These are phyloP conservation scores for Chaetomiaceae sp. DNA, from an alignment of 2,329 filamentous ascomycete species.

Conservation along the genomic window DNA sequence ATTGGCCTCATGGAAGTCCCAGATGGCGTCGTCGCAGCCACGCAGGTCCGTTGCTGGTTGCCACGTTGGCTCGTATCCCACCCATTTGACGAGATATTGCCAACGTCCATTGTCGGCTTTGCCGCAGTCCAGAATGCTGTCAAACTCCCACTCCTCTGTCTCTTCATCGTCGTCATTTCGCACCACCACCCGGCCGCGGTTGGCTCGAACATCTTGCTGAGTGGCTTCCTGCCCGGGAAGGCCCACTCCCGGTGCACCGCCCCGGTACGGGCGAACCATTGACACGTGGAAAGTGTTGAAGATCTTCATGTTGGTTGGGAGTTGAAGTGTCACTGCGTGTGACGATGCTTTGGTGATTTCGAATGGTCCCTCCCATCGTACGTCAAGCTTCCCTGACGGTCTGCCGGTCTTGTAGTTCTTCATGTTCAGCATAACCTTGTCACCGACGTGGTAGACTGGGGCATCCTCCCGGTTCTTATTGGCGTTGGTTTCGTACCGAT, in stretches of 20 bases:
- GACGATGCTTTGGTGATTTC: not conserved
- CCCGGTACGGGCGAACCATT: not conserved
- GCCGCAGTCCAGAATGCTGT: not conserved
- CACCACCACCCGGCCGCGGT: not conserved
- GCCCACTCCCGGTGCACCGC: no score
- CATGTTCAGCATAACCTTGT: not conserved
- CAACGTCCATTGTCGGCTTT: not conserved
- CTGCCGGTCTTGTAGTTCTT: not conserved
- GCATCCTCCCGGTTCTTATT: not conserved
- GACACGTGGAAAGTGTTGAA: constrained; percentile 1
- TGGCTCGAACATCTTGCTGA: not conserved
- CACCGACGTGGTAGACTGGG: not conserved
- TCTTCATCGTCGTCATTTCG: not conserved
- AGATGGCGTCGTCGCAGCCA: not conserved
- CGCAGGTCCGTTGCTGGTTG: not conserved
- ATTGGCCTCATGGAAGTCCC: not conserved
- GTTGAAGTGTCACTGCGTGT: not conserved
- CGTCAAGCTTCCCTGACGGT: not conserved
- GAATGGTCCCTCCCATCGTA: not conserved
- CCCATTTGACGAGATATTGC: not conserved
- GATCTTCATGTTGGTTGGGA: not conserved
- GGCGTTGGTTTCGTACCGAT: not conserved
- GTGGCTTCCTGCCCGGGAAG: not conserved
- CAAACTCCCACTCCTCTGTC: not conserved
- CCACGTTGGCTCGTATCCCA: not conserved